Evolutionary conservation across 176 grass and related monocot genomes (phyloP).

Genomic region (Rhynchospora pubera): DNA sequence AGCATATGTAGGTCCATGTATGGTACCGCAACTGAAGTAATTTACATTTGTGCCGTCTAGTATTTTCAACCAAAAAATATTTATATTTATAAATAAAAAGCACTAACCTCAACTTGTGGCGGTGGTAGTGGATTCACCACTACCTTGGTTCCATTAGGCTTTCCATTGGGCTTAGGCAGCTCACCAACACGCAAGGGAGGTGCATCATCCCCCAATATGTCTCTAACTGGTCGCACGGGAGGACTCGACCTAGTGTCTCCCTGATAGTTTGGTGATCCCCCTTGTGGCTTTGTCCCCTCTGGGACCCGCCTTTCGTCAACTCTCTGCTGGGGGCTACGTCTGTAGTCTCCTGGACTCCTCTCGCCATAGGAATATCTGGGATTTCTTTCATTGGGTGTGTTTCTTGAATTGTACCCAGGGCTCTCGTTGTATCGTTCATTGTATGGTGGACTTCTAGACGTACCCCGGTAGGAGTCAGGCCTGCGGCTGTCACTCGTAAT

Average conservation of each 20-base stretch:
- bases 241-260: conserved; percentile 40
- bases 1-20: neutral
- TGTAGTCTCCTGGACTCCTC: conserved; percentile 65
- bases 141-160: conserved; percentile 30
- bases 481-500: conserved; percentile 56
- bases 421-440: conserved; percentile 58
- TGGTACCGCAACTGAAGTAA: neutral
- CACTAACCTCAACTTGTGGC: conserved; percentile 49
- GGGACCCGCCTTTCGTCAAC: conserved; percentile 46
- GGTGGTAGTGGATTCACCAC: conserved; percentile 38
- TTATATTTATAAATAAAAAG: conserved; percentile 18
- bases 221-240: conserved; percentile 63
- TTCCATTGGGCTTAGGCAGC: conserved; percentile 49
- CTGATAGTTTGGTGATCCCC: conserved; percentile 62
- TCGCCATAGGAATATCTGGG: conserved; percentile 70
- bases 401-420: conserved; percentile 49
- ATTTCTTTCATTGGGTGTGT: conserved; percentile 54
- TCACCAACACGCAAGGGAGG: conserved; percentile 67
- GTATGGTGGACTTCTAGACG: conserved; percentile 83
- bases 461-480: conserved; percentile 55
- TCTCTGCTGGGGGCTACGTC: conserved; percentile 47
- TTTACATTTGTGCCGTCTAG: neutral
- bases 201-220: conserved; percentile 66
- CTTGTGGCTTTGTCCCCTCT: conserved; percentile 51
- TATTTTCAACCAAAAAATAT: conserved; percentile 17